Percentiles rank a stretch among this genome's conserved stretches.
phyloP scores from a whole-genome alignment of 108 stramenopile genomes.

The Pseudonitzschia delicatissima region DNA sequence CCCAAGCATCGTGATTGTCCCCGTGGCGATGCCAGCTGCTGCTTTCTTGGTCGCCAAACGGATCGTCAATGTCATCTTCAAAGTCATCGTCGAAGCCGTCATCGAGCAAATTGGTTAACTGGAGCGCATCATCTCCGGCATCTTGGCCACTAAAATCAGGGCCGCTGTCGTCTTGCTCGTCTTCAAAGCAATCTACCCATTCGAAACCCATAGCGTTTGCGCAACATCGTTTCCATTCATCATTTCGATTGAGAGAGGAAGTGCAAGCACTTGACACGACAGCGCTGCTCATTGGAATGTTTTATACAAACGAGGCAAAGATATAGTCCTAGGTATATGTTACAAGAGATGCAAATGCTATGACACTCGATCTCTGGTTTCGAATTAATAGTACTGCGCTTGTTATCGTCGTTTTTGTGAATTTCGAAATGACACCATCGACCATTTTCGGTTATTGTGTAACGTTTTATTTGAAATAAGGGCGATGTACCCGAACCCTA shows the following conservation, averaged over 20 bases:
- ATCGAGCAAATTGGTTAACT: slow-evolving; percentile 29
- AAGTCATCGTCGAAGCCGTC: background rate
- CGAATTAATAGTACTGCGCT: too few relatives aligned
- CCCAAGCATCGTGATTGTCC: slow-evolving; percentile 38
- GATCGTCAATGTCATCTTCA: slow-evolving; percentile 20
- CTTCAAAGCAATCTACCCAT: slow-evolving; percentile 32
- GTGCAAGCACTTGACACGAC: slow-evolving; percentile 12
- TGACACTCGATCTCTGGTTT: too few relatives aligned
- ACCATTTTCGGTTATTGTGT: too few relatives aligned
- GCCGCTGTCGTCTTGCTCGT: slow-evolving; percentile 14
- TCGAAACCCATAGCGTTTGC: slow-evolving; percentile 33
- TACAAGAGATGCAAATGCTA: too few relatives aligned
- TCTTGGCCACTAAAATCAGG: background rate
- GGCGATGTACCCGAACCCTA: too few relatives aligned
- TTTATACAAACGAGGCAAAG: background rate
- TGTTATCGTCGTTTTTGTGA: too few relatives aligned
- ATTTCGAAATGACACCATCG: too few relatives aligned
- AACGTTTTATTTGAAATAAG: too few relatives aligned
- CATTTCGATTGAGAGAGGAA: slow-evolving; percentile 29
- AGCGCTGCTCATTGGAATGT: background rate
- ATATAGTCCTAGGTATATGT: too few relatives aligned
- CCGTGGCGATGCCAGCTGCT: background rate
- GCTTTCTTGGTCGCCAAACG: slow-evolving; percentile 3
- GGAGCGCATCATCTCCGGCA: background rate
- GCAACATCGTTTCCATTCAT: slow-evolving; percentile 40